Evolutionary conservation across 352 stramenopile species (phyloP).

Genomic region (Phytophthora lateralis): DNA sequence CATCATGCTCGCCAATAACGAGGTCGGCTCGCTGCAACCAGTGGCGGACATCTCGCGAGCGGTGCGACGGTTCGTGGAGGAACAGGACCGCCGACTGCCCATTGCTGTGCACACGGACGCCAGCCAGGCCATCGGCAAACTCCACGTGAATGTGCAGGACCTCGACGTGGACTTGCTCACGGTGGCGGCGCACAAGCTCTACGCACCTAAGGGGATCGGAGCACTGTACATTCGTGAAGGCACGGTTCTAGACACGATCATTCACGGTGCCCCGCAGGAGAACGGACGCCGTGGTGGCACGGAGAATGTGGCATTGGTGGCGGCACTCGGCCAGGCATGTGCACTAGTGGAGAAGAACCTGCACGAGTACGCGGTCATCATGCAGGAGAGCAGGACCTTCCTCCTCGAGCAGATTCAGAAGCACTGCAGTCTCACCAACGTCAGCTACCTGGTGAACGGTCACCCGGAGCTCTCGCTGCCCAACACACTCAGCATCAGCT

Average conservation of each 20-base stretch:
- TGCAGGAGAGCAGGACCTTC: slow-evolving; percentile 67
- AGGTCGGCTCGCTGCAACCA: slow-evolving; percentile 96
- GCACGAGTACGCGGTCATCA: slow-evolving; percentile 64
- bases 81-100: slow-evolving; percentile 30
- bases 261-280: slow-evolving; percentile 94
- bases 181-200: slow-evolving; percentile 98
- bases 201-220: slow-evolving; percentile 94
- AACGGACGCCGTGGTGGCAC: slow-evolving; percentile 93
- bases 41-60: slow-evolving; percentile 86
- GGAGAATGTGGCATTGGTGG: slow-evolving; percentile 96
- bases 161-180: slow-evolving; percentile 95
- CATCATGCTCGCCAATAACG: slow-evolving; percentile 99
- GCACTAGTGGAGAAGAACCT: slow-evolving; percentile 73
- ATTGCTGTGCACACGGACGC: slow-evolving; percentile 97
- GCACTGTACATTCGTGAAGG: slow-evolving; percentile 73
- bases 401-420: slow-evolving; percentile 61
- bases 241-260: slow-evolving; percentile 66
- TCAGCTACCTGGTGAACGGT: slow-evolving; percentile 86
- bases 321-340: slow-evolving; percentile 91
- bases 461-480: slow-evolving; percentile 86
- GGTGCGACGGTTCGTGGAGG: slow-evolving; percentile 40
- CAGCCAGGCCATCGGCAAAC: slow-evolving; percentile 96
- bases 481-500: slow-evolving; percentile 97
- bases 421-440: slow-evolving; percentile 43
- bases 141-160: slow-evolving; percentile 82